phyloP scores from a whole-genome alignment of 2,329 filamentous ascomycete genomes.

The Alternaria gansuensis region DNA sequence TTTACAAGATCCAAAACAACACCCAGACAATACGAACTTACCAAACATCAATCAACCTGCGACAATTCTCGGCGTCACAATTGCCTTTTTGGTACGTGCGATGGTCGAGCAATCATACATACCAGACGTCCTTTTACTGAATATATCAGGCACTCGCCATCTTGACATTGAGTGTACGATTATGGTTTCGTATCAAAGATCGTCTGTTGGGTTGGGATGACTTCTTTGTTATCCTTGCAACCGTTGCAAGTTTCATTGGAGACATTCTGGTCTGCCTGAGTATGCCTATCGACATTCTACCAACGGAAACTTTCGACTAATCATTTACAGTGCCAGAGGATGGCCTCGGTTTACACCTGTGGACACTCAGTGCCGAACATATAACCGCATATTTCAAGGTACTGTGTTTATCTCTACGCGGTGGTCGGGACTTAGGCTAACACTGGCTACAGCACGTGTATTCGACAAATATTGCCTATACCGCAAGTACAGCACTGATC shows the following conservation, averaged over 20 bases:
- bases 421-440: neutral
- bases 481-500: conserved; percentile 46
- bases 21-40: conserved; percentile 42
- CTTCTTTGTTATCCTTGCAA: conserved; percentile 44
- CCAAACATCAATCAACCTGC: conserved; percentile 43
- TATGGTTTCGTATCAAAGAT: conserved; percentile 44
- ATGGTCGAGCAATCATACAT: neutral
- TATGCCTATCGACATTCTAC: conserved; percentile 27
- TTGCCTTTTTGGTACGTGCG: conserved; percentile 44
- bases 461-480: conserved; percentile 44
- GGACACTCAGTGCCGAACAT: conserved; percentile 30
- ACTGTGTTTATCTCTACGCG: neutral
- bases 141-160: conserved; percentile 34
- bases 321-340: conserved; percentile 39
- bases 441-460: conserved; percentile 40
- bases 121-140: conserved; percentile 12
- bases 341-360: conserved; percentile 49
- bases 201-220: conserved; percentile 51
- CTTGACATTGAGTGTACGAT: conserved; percentile 40
- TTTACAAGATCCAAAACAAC: conserved; percentile 19
- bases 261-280: conserved; percentile 44
- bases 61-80: conserved; percentile 41
- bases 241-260: conserved; percentile 35
- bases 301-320: conserved; percentile 9
- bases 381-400: conserved; percentile 45